Base-by-base conservation (phyloP, 176 grass and related monocot genomes). In the Zoysia pacifica region DNA sequence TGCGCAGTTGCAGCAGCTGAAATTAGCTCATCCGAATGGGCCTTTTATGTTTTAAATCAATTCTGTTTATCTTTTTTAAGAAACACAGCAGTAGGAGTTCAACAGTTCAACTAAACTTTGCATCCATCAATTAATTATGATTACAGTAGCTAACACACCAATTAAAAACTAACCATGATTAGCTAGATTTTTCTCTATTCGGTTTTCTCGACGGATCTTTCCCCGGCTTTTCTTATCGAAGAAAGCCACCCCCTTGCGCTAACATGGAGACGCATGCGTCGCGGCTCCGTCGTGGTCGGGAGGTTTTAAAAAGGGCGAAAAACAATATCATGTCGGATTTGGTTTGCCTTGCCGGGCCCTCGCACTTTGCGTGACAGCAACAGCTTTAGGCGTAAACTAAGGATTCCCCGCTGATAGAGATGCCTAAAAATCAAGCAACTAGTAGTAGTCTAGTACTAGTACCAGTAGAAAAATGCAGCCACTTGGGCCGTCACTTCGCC, bases 281-380 rank as follows among this genome's bases (percentile, higher is more conserved):
- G 67, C 69, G 52, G 71, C 71, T 36, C 35, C 62, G 16, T 44
- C 75, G 47, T 28, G 65, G 70, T 9, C 18, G 48, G 19, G 2
- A 28, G 0, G 19, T n/a, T 50, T 18, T 28, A 28, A 28, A 28
- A 28, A 28, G 28, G 28, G 28, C 28, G 28, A 51, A 77, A 81
- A 76, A 76, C 42, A 19, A 66, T 76, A 85, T 89, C 65, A 14
- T 10, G 56, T 70, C 75, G 82, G 71, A 84, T 89, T 89, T 79
- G 71, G 65, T 41, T 78, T 68, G 43, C 51, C 62, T 65, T 70
- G 47, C 55, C 65, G 42, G 70, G 46, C 9, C 50, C 49, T 39
- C 75, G 36, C n/a, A 69, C 19, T 48, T 73, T 73, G 50, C 18
- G 80, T 20, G 49, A 11, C 3, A 50, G 5, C 50, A 50, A 9